phyloP scores from a whole-genome alignment of 176 grass and related monocot genomes.

The Microstegium vimineum region DNA sequence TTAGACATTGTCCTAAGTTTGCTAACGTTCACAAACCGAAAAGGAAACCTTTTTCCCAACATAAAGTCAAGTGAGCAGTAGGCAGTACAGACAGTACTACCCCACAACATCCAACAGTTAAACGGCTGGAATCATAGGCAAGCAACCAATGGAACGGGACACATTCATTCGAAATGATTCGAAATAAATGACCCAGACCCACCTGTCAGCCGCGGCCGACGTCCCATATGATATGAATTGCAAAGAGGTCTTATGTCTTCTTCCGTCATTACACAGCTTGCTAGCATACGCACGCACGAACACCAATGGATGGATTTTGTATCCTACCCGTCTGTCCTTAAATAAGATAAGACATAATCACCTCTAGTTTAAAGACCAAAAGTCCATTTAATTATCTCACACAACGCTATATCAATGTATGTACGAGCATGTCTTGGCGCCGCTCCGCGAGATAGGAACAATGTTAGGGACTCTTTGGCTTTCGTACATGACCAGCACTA shows the following conservation, averaged over 20 bases:
- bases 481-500: too few relatives aligned
- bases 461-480: too few relatives aligned
- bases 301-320: neutral
- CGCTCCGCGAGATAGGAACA: too few relatives aligned
- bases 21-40: neutral
- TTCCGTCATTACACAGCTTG: neutral
- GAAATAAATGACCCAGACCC: neutral
- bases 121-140: conserved; percentile 3
- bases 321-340: too few relatives aligned
- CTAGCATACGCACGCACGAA: neutral
- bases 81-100: neutral
- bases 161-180: conserved; percentile 33
- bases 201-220: neutral
- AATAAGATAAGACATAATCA: too few relatives aligned
- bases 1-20: neutral
- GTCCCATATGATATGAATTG: neutral
- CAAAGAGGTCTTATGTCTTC: neutral
- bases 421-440: too few relatives aligned
- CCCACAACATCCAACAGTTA: conserved; percentile 17
- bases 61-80: conserved; percentile 12
- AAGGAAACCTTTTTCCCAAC: neutral
- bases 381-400: too few relatives aligned
- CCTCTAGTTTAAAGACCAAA: too few relatives aligned
- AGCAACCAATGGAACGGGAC: neutral
- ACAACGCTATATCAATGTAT: too few relatives aligned